Evolutionary conservation across 176 grass and related monocot species (phyloP).

Genomic region (Phragmites australis): DNA sequence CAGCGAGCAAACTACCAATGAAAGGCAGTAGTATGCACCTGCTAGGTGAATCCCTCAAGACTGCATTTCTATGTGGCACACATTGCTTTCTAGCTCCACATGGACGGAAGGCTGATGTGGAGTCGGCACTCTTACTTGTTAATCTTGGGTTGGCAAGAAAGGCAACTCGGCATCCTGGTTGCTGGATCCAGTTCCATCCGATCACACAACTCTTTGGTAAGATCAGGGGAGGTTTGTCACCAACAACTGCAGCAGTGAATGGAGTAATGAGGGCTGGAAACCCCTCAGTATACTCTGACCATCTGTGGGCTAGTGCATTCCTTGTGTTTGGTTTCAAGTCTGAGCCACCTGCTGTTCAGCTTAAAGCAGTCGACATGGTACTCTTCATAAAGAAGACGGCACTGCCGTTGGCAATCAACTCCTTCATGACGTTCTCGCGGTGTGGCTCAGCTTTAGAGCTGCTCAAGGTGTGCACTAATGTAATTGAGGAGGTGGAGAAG

Average conservation of each 20-base stretch:
- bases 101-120: slow-evolving; percentile 77
- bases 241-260: slow-evolving; percentile 63
- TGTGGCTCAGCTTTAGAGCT: slow-evolving; percentile 89
- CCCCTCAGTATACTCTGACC: slow-evolving; percentile 70
- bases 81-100: slow-evolving; percentile 77
- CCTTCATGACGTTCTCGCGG: slow-evolving; percentile 91
- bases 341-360: slow-evolving; percentile 76
- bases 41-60: slow-evolving; percentile 70
- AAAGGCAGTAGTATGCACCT: slow-evolving; percentile 77
- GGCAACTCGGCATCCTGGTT: slow-evolving; percentile 69
- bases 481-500: slow-evolving; percentile 92
- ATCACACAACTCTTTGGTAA: slow-evolving; percentile 85
- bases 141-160: slow-evolving; percentile 89
- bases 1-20: slow-evolving; percentile 63
- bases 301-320: slow-evolving; percentile 90
- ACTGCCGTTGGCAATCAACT: slow-evolving; percentile 74
- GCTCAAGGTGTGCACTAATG: slow-evolving; percentile 95
- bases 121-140: slow-evolving; percentile 84
- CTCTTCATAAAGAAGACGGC: slow-evolving; percentile 90
- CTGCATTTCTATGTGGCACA: slow-evolving; percentile 72
- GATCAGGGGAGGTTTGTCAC: slow-evolving; percentile 70
- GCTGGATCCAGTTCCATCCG: slow-evolving; percentile 90
- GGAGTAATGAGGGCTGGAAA: slow-evolving; percentile 75
- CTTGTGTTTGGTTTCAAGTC: slow-evolving; percentile 96
- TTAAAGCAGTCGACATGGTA: slow-evolving; percentile 79